Percentiles rank a stretch among this genome's conserved stretches.
Evolutionary conservation across 768 basidiomycete genomes (phyloP).

Genomic region (Naganishia friedmannii): DNA sequence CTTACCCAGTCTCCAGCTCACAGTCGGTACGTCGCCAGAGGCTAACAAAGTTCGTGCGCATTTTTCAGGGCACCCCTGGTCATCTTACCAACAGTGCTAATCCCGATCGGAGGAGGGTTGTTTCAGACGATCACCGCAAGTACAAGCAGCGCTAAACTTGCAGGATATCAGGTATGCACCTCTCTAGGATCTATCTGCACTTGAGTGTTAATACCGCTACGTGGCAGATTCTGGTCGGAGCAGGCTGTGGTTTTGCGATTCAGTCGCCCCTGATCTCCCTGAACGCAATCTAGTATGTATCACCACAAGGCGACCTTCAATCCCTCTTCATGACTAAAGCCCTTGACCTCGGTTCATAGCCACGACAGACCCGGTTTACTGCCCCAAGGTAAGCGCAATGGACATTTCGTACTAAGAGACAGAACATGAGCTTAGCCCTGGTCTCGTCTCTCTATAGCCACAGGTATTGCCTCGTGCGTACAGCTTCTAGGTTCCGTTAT

Average conservation of each 20-base stretch:
- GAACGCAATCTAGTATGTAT: slow-evolving; percentile 40
- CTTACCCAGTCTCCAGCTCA: not conserved
- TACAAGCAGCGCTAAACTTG: slow-evolving; percentile 46
- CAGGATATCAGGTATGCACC: slow-evolving; percentile 53
- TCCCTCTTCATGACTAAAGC: slow-evolving; percentile 30
- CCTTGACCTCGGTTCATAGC: not conserved
- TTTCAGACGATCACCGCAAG: slow-evolving; percentile 50
- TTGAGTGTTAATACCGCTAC: too few species aligned
- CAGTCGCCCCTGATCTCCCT: slow-evolving; percentile 46
- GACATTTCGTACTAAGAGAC: too few species aligned
- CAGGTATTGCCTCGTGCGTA: slow-evolving; percentile 44
- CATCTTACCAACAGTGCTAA: slow-evolving; percentile 47
- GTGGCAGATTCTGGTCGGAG: slow-evolving; percentile 37
- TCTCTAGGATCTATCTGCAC: not conserved
- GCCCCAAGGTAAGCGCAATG: slow-evolving; percentile 33
- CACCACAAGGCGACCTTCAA: not conserved
- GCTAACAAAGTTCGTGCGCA: too few species aligned
- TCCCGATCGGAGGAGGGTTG: slow-evolving; percentile 52
- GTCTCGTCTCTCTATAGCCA: slow-evolving; percentile 29
- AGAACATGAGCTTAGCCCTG: too few species aligned
- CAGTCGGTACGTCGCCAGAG: too few species aligned
- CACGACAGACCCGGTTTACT: slow-evolving; percentile 8
- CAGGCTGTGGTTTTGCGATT: slow-evolving; percentile 51
- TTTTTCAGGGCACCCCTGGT: slow-evolving; percentile 46
- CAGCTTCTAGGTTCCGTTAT: slow-evolving; percentile 45